Evolutionary conservation across 2,329 filamentous ascomycete genomes (phyloP).

Genomic region (Sclerotinia trifoliorum): DNA sequence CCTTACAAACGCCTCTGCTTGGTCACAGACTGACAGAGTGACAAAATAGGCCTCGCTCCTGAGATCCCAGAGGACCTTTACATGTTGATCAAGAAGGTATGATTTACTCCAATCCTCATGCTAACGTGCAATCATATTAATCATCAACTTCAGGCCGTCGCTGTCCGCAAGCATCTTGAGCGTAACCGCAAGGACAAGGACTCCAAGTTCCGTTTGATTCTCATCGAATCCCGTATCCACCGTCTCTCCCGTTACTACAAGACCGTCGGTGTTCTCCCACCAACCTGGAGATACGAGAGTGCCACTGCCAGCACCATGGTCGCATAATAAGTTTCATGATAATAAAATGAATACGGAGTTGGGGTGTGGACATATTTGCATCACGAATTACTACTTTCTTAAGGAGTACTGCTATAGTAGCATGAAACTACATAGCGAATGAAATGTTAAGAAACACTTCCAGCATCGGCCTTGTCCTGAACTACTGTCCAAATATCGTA

Average conservation of each 20-base stretch:
- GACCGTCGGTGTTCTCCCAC: conserved; percentile 79
- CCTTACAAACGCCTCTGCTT: conserved; percentile 70
- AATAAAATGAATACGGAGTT: conserved; percentile 34
- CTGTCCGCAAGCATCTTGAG: conserved; percentile 99
- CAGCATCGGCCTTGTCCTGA: conserved; percentile 4
- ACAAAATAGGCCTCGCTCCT: conserved; percentile 84
- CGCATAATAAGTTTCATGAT: conserved; percentile 55
- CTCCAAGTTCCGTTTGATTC: conserved; percentile 99
- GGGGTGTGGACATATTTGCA: conserved; percentile 35
- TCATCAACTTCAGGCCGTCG: conserved; percentile 63
- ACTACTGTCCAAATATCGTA: conserved; percentile 2
- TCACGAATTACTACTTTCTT: conserved; percentile 12
- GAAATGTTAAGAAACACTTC: conserved; percentile 36
- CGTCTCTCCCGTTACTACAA: conserved; percentile 99
- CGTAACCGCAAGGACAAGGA: conserved; percentile 99
- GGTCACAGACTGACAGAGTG: conserved; percentile 92
- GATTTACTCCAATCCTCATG: conserved; percentile 23
- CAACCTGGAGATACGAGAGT: conserved; percentile 99
- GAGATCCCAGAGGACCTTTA: conserved; percentile 99
- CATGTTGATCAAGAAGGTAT: conserved; percentile 99
- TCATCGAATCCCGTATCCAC: conserved; percentile 99
- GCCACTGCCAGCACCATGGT: conserved; percentile 94
- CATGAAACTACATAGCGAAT: conserved; percentile 36
- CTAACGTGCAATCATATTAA: conserved; percentile 29
- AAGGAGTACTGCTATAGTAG: conserved; percentile 30